Base-by-base conservation (phyloP, 768 basidiomycete species). In the Hypholoma sublateritium region DNA sequence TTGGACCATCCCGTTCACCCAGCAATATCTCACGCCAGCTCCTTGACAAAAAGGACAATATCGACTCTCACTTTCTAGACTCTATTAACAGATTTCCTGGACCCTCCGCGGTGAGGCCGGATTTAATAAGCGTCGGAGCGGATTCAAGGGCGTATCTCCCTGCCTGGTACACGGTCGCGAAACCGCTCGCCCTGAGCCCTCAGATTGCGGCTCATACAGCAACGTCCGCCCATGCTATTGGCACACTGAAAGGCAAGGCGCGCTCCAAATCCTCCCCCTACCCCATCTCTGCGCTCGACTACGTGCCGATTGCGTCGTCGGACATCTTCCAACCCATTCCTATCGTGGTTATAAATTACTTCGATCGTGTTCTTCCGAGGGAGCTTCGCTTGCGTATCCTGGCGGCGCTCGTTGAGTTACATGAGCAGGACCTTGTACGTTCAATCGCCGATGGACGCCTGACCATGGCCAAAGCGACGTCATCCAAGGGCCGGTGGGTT, bases 321-420 rank as follows among this genome's bases (percentile, higher is more conserved):
- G 84, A 86, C 61, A 63, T 80, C 11, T 84, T 83, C 64, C 67
- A 71, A 37, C 82, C 86, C 13, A 70, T 86, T 54, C 78, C 79
- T 4, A 58, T 80, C 34, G 60, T 78, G 37, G 69, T 76, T n/a
- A 77, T 68, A 21, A 82, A 84, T 62, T 79, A 85, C 64, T 91
- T 93, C 60, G 88, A 90, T 63, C 82, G 85, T 22, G 67, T 78
- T 51, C 75, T 94, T 12, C 92, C 92, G 5, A 81, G 77, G 53
- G 92, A 95, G 67, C 72, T 93, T 51, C 84, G 78, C 57, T 70
- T 94, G 46, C 73, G 78, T 14, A 74, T 93, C 16, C 70, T 95
- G 39, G 66, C 70, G 25, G 69, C 78, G 1, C 66, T 94, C 21
- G 71, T 92, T 14, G 70, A 74, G 2, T 59, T 88, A 16, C 80